Conservation (phyloP, 257 asterid species). For the Thymus mandschuricus region DNA sequence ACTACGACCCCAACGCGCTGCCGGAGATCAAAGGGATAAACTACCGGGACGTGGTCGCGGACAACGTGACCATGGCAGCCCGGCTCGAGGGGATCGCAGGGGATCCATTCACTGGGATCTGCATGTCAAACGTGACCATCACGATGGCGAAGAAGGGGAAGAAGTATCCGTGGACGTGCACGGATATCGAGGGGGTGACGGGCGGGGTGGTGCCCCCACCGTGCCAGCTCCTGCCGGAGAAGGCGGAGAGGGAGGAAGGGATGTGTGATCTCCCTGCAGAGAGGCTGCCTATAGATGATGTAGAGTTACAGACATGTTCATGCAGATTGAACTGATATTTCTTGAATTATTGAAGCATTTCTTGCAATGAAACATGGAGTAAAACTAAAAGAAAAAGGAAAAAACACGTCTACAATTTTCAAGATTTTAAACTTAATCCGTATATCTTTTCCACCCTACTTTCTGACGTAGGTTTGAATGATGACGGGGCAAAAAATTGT, state of each 20-base stretch:
- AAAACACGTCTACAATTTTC: too few species aligned
- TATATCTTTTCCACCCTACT: too few species aligned
- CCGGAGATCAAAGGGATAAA: constrained; percentile 75
- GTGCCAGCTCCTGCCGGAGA: constrained; percentile 61
- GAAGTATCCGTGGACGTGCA: constrained; percentile 83
- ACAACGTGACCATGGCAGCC: constrained; percentile 70
- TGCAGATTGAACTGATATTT: too few species aligned
- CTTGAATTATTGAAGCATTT: background rate
- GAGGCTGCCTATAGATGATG: constrained; percentile 47
- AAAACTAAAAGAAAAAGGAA: background rate
- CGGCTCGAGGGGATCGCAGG: constrained; percentile 80
- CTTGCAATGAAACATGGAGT: constrained; percentile 14
- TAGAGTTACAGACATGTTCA: constrained; percentile 58
- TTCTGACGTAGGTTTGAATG: too few species aligned
- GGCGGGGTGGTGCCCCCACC: constrained; percentile 67
- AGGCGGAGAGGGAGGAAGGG: constrained; percentile 40
- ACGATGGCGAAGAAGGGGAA: constrained; percentile 65
- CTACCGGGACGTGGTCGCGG: constrained; percentile 74
- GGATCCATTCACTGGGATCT: constrained; percentile 74
- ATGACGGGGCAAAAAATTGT: too few species aligned
- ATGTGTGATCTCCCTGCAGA: constrained; percentile 68
- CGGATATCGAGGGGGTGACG: constrained; percentile 59
- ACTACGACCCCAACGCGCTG: constrained; percentile 74
- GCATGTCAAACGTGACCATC: constrained; percentile 77
- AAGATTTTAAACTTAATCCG: too few species aligned